Evolutionary conservation across 2,329 filamentous ascomycete species (phyloP).

Genomic region (Xylaria polymorpha): DNA sequence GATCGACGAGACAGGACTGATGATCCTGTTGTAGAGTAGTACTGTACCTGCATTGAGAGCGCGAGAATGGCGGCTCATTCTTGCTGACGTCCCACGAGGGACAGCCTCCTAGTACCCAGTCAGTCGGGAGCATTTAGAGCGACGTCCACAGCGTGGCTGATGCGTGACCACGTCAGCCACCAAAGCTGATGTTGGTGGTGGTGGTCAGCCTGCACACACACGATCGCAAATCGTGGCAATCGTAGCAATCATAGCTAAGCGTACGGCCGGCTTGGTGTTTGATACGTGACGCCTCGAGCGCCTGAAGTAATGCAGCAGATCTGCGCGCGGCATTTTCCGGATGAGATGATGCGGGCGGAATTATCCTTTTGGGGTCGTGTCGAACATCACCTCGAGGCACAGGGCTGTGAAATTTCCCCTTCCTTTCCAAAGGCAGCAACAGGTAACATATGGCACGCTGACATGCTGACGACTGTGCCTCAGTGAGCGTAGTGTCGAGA

Average conservation of each 20-base stretch:
- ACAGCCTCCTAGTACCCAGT: conserved; percentile 22
- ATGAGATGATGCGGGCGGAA: conserved; percentile 14
- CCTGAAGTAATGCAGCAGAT: conserved; percentile 1
- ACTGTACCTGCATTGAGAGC: conserved; percentile 37
- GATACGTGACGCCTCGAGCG: background rate
- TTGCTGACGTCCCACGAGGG: conserved; percentile 20
- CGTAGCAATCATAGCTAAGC: background rate
- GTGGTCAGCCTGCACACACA: conserved; percentile 29
- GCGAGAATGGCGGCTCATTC: conserved; percentile 28
- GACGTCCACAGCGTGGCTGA: conserved; percentile 16
- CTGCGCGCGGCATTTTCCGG: conserved; percentile 3
- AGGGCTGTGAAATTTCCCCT: background rate
- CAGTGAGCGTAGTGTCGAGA: conserved; percentile 2
- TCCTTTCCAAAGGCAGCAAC: background rate
- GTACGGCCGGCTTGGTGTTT: background rate
- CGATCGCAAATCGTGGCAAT: background rate
- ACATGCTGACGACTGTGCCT: conserved; percentile 7
- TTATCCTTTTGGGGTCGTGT: background rate
- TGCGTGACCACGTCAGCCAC: conserved; percentile 34
- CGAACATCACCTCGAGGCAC: background rate
- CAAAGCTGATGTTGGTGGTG: conserved; percentile 25
- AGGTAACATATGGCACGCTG: conserved; percentile 1
- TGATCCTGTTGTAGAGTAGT: conserved; percentile 22
- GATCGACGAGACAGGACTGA: conserved; percentile 6
- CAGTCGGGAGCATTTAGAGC: conserved; percentile 22